Conservation (phyloP, 805 yeast species). For the Wickerhamomyces canadensis region DNA sequence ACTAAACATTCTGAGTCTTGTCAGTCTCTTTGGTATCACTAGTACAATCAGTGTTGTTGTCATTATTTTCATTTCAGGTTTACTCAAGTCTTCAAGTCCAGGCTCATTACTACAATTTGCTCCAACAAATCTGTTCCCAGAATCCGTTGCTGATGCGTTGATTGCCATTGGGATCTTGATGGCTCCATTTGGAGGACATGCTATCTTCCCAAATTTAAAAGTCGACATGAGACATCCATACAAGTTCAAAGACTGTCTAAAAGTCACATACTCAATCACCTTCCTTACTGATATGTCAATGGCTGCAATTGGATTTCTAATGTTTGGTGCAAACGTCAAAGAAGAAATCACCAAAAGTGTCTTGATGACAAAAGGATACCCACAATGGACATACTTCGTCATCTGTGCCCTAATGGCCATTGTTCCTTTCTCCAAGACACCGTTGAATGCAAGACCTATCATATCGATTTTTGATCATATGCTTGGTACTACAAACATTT, state of each 20-base stretch:
- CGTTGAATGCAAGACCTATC: constrained; percentile 78
- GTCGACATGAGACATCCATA: constrained; percentile 67
- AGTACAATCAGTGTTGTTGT: constrained; percentile 63
- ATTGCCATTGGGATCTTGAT: constrained; percentile 61
- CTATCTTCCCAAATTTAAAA: constrained; percentile 69
- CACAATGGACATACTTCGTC: constrained; percentile 49
- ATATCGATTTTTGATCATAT: constrained; percentile 61
- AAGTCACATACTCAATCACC: constrained; percentile 55
- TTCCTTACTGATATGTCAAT: constrained; percentile 55
- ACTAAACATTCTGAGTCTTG: constrained; percentile 61
- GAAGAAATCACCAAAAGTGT: constrained; percentile 79
- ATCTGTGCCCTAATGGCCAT: constrained; percentile 71
- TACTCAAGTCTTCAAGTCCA: constrained; percentile 54
- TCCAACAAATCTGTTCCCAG: constrained; percentile 66
- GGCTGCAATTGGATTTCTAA: constrained; percentile 64
- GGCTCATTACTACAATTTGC: constrained; percentile 68
- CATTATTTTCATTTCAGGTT: constrained; percentile 56
- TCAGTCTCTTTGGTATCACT: constrained; percentile 64
- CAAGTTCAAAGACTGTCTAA: constrained; percentile 47
- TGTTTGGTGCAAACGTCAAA: constrained; percentile 69
- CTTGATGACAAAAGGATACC: constrained; percentile 61
- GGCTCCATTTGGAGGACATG: constrained; percentile 86
- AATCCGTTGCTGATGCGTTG: constrained; percentile 41
- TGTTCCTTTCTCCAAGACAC: constrained; percentile 79
- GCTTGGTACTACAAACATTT: constrained; percentile 26